phyloP scores from a whole-genome alignment of 345 rosid species.

The Euphorbia lathyris region DNA sequence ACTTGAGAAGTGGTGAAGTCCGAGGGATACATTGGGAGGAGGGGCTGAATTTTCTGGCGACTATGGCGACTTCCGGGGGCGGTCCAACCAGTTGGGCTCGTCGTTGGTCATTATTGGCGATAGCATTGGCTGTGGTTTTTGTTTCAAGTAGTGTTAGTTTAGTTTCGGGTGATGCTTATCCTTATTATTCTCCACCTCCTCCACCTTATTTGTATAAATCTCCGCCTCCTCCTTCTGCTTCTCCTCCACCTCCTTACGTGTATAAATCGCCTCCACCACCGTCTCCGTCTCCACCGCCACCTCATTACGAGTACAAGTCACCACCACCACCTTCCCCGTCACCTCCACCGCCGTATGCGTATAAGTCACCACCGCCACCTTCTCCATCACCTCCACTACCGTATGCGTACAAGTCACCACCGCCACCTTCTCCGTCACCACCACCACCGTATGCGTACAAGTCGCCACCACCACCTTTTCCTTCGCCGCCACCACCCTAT shows the following conservation, averaged over 20 bases:
- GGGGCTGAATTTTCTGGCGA: constrained; percentile 13
- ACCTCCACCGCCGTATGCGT: constrained; percentile 31
- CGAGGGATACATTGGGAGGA: constrained; percentile 12
- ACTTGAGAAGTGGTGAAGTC: neutral
- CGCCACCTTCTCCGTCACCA: constrained; percentile 35
- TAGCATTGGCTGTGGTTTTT: constrained; percentile 51
- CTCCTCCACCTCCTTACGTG: no score
- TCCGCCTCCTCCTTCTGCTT: constrained; percentile 42
- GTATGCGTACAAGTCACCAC: constrained; percentile 38
- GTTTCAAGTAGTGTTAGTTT: constrained; percentile 35
- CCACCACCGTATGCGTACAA: constrained; percentile 27
- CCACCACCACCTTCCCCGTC: constrained; percentile 44
- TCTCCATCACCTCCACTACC: constrained; percentile 30
- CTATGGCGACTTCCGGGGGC: constrained; percentile 39
- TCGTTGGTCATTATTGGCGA: constrained; percentile 47
- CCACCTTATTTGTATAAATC: constrained; percentile 43
- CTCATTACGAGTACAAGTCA: constrained; percentile 25
- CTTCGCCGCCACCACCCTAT: constrained; percentile 37
- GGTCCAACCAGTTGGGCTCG: constrained; percentile 49
- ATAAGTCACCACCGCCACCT: constrained; percentile 50
- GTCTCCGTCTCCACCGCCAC: constrained; percentile 5
- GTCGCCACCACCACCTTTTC: constrained; percentile 42
- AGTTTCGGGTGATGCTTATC: constrained; percentile 45
- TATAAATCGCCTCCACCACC: constrained; percentile 45
- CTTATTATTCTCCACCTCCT: constrained; percentile 50